These are phyloP conservation scores for Meyerozyma elateridarum DNA, from an alignment of 1,139 yeast genomes.

Conservation along the genomic window DNA sequence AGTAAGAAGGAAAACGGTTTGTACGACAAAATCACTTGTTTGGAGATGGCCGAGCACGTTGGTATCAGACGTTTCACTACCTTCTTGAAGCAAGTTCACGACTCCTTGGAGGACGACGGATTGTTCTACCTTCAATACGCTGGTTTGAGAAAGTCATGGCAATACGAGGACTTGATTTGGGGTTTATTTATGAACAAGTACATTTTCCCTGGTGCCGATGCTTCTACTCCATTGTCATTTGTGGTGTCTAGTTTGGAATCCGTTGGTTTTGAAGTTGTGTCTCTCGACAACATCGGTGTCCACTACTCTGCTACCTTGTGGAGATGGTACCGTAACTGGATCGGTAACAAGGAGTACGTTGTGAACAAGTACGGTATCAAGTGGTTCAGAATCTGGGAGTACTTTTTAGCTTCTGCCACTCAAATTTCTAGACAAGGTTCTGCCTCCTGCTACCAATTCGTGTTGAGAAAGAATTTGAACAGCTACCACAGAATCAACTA, in stretches of 20 bases:
- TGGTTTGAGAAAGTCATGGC: slow-evolving; percentile 90
- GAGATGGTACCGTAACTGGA: slow-evolving; percentile 97
- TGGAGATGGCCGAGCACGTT: slow-evolving; percentile 96
- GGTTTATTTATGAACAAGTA: slow-evolving; percentile 95
- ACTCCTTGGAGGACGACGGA: slow-evolving; percentile 90
- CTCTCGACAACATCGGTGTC: slow-evolving; percentile 86
- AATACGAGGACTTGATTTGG: slow-evolving; percentile 91
- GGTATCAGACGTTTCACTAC: slow-evolving; percentile 81
- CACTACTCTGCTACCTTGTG: slow-evolving; percentile 89
- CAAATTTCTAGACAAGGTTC: slow-evolving; percentile 91
- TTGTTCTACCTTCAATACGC: slow-evolving; percentile 83
- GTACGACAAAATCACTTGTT: slow-evolving; percentile 84
- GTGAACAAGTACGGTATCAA: slow-evolving; percentile 77
- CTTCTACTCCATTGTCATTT: slow-evolving; percentile 88
- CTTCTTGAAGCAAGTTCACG: slow-evolving; percentile 75
- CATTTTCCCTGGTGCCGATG: slow-evolving; percentile 97
- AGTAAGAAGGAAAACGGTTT: slow-evolving; percentile 53
- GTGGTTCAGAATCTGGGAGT: slow-evolving; percentile 96
- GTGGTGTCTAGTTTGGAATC: slow-evolving; percentile 74
- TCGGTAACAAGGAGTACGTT: slow-evolving; percentile 73
- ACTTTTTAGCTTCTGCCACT: slow-evolving; percentile 75
- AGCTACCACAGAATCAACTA: slow-evolving; percentile 80
- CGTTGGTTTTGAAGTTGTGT: slow-evolving; percentile 81
- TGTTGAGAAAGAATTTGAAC: slow-evolving; percentile 84
- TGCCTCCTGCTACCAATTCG: slow-evolving; percentile 89